phyloP scores from a whole-genome alignment of 345 rosid genomes.

The Citrus medica region DNA sequence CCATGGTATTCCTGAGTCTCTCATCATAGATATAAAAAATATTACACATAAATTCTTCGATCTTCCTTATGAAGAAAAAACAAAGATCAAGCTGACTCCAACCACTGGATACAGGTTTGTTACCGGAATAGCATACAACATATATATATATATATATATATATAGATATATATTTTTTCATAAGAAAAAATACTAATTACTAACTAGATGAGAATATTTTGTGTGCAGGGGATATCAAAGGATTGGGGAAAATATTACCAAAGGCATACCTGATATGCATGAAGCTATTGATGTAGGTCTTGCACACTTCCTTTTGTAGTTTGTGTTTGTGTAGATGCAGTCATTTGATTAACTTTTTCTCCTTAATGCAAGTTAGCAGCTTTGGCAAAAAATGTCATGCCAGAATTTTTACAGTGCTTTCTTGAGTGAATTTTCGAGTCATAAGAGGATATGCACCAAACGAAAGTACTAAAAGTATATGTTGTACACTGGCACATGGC shows the following conservation, averaged over 20 bases:
- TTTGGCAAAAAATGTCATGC: not conserved
- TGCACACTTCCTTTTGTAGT: not conserved
- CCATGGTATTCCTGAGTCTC: constrained; percentile 68
- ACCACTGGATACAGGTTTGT: constrained; percentile 73
- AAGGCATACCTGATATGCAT: constrained; percentile 72
- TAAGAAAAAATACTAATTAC: not conserved
- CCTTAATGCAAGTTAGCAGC: not conserved
- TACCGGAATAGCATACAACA: not conserved
- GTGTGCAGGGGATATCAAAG: constrained; percentile 82
- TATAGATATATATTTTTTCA: no score
- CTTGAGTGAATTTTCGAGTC: not conserved
- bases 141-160: no score
- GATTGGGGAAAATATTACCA: constrained; percentile 75
- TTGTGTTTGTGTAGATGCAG: not conserved
- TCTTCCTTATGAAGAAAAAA: constrained; percentile 62
- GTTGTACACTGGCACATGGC: no score
- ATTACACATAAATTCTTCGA: constrained; percentile 47
- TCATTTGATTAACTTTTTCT: not conserved
- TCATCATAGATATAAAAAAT: constrained; percentile 48
- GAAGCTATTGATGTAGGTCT: constrained; percentile 83
- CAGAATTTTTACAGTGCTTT: not conserved
- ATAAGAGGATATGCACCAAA: not conserved
- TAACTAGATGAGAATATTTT: constrained; percentile 2
- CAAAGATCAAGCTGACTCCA: constrained; percentile 70
- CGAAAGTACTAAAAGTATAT: not conserved